phyloP scores from a whole-genome alignment of 192 early-diverging fungal species.

The Linnemannia exigua region DNA sequence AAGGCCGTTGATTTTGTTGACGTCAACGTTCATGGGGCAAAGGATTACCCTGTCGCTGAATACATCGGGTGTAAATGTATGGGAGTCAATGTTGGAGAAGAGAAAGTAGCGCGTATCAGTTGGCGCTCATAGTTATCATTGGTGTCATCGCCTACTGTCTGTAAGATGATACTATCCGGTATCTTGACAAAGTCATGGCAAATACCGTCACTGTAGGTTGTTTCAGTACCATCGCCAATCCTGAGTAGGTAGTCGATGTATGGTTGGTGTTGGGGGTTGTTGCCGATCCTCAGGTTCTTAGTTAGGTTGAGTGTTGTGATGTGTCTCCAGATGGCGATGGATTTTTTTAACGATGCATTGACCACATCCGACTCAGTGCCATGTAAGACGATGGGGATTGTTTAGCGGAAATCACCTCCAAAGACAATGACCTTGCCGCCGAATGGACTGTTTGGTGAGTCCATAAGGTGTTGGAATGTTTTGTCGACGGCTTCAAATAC shows the following conservation, averaged over 20 bases:
- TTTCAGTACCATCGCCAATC: slow-evolving; percentile 22
- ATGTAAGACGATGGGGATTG: slow-evolving; percentile 16
- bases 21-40: too few relatives aligned
- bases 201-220: slow-evolving; percentile 17
- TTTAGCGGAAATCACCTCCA: slow-evolving; percentile 52
- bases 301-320: slow-evolving; percentile 19
- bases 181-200: not conserved
- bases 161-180: not conserved
- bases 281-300: slow-evolving; percentile 18
- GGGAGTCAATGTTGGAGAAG: too few relatives aligned
- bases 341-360: slow-evolving; percentile 24
- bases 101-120: too few relatives aligned
- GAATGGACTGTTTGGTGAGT: not conserved
- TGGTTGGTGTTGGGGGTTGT: not conserved
- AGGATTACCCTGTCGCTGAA: too few relatives aligned
- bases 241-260: slow-evolving; percentile 24
- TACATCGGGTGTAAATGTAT: too few relatives aligned
- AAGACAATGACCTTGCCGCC: slow-evolving; percentile 34
- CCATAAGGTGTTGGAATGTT: slow-evolving; percentile 15
- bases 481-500: slow-evolving; percentile 35
- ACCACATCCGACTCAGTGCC: slow-evolving; percentile 18
- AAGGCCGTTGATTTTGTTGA: too few relatives aligned
- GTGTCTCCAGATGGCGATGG: slow-evolving; percentile 17
- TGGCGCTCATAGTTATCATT: not conserved
- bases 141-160: not conserved